These are phyloP conservation scores for Rhytidiadelphus loreus DNA, from an alignment of 225 moss, liverwort and hornwort genomes.

Conservation along the genomic window DNA sequence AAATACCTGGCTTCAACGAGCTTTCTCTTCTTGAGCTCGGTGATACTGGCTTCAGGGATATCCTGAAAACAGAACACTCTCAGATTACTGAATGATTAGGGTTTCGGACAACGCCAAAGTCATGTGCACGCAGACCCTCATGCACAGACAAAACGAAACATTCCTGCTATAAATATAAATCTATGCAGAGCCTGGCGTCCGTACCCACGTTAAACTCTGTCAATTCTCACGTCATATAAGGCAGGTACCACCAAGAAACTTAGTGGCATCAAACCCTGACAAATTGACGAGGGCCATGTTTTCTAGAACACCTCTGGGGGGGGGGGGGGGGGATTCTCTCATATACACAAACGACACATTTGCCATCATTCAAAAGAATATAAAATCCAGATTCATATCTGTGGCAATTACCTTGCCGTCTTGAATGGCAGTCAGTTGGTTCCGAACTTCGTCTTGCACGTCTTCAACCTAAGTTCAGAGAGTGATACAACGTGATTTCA, in stretches of 20 bases:
- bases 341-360: no score
- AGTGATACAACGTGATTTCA: background rate
- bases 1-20: slow-evolving; percentile 41
- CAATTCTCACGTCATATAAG: background rate
- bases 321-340: background rate
- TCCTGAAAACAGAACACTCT: background rate
- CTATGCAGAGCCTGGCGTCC: background rate
- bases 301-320: background rate
- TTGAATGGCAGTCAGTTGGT: slow-evolving; percentile 40
- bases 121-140: background rate
- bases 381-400: background rate
- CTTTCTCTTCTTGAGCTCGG: slow-evolving; percentile 48
- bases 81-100: background rate
- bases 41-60: slow-evolving; percentile 1
- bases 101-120: background rate
- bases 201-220: background rate
- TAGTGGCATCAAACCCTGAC: background rate
- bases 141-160: background rate
- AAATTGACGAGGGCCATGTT: background rate
- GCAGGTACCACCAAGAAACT: background rate
- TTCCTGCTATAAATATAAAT: background rate
- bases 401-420: slow-evolving; percentile 29
- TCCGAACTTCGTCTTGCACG: slow-evolving; percentile 48
- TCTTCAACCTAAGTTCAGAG: slow-evolving; percentile 23
- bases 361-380: background rate